phyloP scores from a whole-genome alignment of 345 rosid genomes.

The Schrenkiella parvula region DNA sequence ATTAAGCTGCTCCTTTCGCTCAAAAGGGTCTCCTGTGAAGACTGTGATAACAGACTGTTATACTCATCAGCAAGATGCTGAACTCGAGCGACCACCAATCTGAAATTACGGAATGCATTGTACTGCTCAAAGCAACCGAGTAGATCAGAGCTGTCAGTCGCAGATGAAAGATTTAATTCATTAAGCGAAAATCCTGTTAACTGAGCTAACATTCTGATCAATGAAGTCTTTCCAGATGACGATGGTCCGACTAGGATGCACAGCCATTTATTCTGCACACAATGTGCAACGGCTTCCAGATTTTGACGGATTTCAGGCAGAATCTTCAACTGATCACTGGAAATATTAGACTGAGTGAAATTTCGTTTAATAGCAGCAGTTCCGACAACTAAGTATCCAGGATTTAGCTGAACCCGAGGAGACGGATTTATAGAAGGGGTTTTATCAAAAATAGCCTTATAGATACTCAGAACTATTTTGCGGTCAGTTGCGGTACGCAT shows the following conservation, averaged over 20 bases:
- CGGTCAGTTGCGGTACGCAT: conserved; percentile 93
- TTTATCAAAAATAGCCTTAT: conserved; percentile 63
- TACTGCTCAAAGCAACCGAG: conserved; percentile 98
- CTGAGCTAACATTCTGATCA: conserved; percentile 72
- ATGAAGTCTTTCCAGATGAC: conserved; percentile 91
- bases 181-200: conserved; percentile 73
- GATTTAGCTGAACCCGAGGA: conserved; percentile 73
- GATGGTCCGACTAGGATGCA: conserved; percentile 87
- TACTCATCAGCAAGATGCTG: conserved; percentile 60
- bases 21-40: conserved; percentile 39
- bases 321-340: conserved; percentile 52
- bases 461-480: conserved; percentile 58
- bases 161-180: conserved; percentile 82
- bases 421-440: conserved; percentile 66
- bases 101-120: conserved; percentile 68
- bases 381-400: conserved; percentile 60
- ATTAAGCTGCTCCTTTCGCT: conserved; percentile 43
- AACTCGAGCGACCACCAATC: conserved; percentile 54
- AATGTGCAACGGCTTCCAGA: conserved; percentile 82
- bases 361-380: conserved; percentile 65
- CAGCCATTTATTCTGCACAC: conserved; percentile 74
- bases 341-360: conserved; percentile 29
- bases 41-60: conserved; percentile 49
- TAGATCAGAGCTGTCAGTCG: conserved; percentile 89
- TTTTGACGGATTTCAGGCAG: conserved; percentile 70